These are phyloP conservation scores for Stachybotrys elegans DNA, from an alignment of 2,329 filamentous ascomycete species.

Conservation along the genomic window DNA sequence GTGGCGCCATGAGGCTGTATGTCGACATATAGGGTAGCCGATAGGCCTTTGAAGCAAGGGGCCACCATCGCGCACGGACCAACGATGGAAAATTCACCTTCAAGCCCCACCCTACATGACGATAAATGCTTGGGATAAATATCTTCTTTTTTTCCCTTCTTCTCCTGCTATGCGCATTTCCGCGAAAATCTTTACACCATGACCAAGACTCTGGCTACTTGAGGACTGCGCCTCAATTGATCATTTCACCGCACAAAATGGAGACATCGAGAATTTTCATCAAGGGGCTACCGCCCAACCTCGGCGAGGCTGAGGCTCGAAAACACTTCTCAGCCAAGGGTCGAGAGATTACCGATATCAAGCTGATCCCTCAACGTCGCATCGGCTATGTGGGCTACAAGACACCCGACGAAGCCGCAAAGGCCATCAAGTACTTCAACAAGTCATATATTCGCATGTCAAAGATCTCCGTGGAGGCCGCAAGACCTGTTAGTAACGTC, in stretches of 20 bases:
- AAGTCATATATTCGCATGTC: conserved; percentile 94
- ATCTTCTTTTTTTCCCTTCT: conserved; percentile 21
- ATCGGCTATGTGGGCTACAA: conserved; percentile 97
- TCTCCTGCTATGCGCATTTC: too few species aligned
- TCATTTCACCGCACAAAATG: too few species aligned
- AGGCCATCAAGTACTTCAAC: conserved; percentile 93
- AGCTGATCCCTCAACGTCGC: conserved; percentile 80
- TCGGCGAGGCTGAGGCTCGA: conserved; percentile 78
- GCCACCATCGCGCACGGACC: too few species aligned
- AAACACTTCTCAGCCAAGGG: conserved; percentile 78
- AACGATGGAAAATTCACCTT: too few species aligned
- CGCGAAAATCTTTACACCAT: too few species aligned
- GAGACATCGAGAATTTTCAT: conserved; percentile 70
- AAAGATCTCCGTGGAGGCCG: conserved; percentile 84
- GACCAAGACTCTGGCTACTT: too few species aligned
- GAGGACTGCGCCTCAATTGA: too few species aligned
- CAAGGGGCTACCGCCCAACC: conserved; percentile 77
- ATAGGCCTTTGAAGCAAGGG: too few species aligned
- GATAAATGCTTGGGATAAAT: conserved; percentile 19
- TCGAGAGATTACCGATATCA: conserved; percentile 80
- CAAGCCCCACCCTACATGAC: conserved; percentile 16
- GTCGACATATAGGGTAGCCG: too few species aligned
- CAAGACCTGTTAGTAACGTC: conserved; percentile 60
- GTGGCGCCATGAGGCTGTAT: too few species aligned
- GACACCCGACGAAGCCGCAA: conserved; percentile 69